phyloP scores from a whole-genome alignment of 495 filamentous ascomycete species.

The Penicillium flavigenum region DNA sequence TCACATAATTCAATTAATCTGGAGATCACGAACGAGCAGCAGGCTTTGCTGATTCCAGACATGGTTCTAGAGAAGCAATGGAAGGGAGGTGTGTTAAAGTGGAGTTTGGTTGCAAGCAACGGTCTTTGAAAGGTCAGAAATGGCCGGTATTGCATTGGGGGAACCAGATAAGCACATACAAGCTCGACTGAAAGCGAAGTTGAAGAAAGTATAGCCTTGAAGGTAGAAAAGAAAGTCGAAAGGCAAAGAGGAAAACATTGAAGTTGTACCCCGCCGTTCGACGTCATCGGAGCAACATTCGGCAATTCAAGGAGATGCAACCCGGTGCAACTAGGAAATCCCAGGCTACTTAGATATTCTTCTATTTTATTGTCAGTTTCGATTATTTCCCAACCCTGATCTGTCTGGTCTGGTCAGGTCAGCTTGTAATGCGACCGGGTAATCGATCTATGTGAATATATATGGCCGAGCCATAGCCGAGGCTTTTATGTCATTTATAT shows the following conservation, averaged over 20 bases:
- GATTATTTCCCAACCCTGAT: background rate
- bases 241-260: background rate
- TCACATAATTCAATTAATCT: background rate
- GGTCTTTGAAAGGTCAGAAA: conserved; percentile 27
- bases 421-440: background rate
- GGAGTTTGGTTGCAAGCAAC: conserved; percentile 18
- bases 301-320: conserved; percentile 15
- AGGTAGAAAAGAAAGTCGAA: background rate
- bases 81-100: conserved; percentile 13
- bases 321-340: conserved; percentile 4
- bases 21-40: conserved; percentile 42
- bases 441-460: background rate
- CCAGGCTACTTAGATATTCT: background rate
- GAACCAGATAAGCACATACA: background rate
- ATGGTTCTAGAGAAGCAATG: conserved; percentile 34
- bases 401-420: background rate
- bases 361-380: background rate
- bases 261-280: conserved; percentile 18
- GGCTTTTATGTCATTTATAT: background rate
- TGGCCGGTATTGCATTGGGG: conserved; percentile 13
- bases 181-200: background rate
- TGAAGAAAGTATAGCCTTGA: background rate
- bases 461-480: background rate
- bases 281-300: conserved; percentile 27
- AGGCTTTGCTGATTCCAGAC: conserved; percentile 51